These are phyloP conservation scores for Rhododendron ovatum DNA, from an alignment of 148 eudicot species.

Conservation along the genomic window DNA sequence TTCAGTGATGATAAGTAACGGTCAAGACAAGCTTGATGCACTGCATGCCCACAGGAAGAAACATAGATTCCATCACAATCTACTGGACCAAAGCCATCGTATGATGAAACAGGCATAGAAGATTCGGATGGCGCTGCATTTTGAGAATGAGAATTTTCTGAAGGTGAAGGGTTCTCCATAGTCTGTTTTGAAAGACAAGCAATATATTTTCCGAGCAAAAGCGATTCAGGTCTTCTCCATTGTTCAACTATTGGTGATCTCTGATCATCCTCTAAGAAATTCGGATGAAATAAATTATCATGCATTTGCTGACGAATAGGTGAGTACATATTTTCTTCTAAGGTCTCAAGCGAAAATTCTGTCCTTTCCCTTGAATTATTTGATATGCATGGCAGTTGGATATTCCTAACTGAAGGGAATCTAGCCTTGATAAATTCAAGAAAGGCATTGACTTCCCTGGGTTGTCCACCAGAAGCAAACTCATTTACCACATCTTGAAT, in stretches of 20 bases:
- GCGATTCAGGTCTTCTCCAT: slow-evolving; percentile 24
- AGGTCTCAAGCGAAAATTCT: slow-evolving; percentile 44
- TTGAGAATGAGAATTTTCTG: slow-evolving; percentile 30
- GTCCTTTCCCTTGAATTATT: slow-evolving; percentile 33
- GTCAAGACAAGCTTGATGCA: slow-evolving; percentile 94
- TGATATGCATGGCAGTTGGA: slow-evolving; percentile 32
- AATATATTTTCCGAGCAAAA: slow-evolving; percentile 75
- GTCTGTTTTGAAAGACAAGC: slow-evolving; percentile 57
- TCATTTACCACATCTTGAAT: slow-evolving; percentile 59
- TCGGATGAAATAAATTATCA: slow-evolving; percentile 17
- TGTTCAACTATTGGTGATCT: slow-evolving; percentile 18
- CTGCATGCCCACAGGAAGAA: slow-evolving; percentile 99
- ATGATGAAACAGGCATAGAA: slow-evolving; percentile 24
- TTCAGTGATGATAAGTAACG: slow-evolving; percentile 81
- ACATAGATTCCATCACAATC: slow-evolving; percentile 83
- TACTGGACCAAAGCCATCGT: slow-evolving; percentile 59
- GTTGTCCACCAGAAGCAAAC: slow-evolving; percentile 57
- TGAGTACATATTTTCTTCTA: slow-evolving; percentile 62
- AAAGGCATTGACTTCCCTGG: slow-evolving; percentile 62
- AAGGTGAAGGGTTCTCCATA: slow-evolving; percentile 38
- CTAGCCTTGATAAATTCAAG: slow-evolving; percentile 53
- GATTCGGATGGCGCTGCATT: slow-evolving; percentile 32
- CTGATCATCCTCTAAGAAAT: slow-evolving; percentile 22
- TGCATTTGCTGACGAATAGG: slow-evolving; percentile 39
- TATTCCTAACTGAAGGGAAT: slow-evolving; percentile 52